Conservation (phyloP, 257 asterid genomes). For the Solanum dulcamara region DNA sequence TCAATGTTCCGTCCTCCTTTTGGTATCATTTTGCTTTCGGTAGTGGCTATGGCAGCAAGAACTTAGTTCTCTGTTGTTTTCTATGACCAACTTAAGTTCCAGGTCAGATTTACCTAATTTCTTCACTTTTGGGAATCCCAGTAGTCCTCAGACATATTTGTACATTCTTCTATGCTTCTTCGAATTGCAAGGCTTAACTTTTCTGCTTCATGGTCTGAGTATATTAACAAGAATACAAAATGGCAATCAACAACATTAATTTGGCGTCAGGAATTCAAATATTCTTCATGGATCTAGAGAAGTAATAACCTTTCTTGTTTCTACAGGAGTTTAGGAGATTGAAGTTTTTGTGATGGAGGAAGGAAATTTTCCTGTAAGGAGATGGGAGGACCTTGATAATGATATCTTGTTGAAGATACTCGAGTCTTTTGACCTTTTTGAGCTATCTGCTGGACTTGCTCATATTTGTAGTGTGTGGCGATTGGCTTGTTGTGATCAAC, state of each 20-base stretch:
- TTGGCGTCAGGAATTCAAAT: neutral
- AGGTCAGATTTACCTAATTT: neutral
- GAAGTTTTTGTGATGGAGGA: slow-evolving; percentile 32
- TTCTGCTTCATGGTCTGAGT: neutral
- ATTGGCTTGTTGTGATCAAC: slow-evolving; percentile 54
- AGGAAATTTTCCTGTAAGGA: slow-evolving; percentile 12
- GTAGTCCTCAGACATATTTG: too few relatives aligned
- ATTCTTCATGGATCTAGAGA: neutral
- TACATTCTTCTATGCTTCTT: neutral
- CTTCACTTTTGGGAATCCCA: neutral
- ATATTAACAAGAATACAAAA: neutral
- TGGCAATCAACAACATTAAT: neutral
- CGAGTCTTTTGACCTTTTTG: slow-evolving; percentile 34
- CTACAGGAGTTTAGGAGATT: neutral
- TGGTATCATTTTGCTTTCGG: neutral
- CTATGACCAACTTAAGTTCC: neutral
- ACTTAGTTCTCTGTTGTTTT: neutral
- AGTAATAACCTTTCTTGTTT: neutral
- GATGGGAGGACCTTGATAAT: slow-evolving; percentile 50
- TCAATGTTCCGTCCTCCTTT: neutral
- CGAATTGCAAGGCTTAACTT: neutral
- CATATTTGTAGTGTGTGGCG: slow-evolving; percentile 73
- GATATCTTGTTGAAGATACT: slow-evolving; percentile 49
- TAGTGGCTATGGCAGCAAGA: neutral
- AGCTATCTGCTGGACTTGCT: slow-evolving; percentile 48